phyloP scores from a whole-genome alignment of 2,329 filamentous ascomycete species.

The Diaporthe australafricana region DNA sequence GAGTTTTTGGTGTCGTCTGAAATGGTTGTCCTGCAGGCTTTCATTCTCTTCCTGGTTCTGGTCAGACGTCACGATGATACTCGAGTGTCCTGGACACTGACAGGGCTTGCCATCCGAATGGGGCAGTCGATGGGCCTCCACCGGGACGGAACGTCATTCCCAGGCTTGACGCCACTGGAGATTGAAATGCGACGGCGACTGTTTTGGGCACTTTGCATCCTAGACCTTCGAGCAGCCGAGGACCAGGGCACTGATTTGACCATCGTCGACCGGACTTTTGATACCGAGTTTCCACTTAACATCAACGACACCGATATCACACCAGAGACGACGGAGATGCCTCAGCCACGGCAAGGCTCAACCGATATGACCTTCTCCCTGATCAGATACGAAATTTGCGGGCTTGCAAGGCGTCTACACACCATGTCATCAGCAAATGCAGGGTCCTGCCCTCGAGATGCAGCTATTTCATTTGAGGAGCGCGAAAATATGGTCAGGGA shows the following conservation, averaged over 20 bases:
- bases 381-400: slow-evolving; percentile 57
- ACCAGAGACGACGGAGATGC: slow-evolving; percentile 59
- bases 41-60: slow-evolving; percentile 68
- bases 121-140: slow-evolving; percentile 66
- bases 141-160: slow-evolving; percentile 66
- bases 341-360: slow-evolving; percentile 59
- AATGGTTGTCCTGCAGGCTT: slow-evolving; percentile 70
- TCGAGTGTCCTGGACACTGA: slow-evolving; percentile 71
- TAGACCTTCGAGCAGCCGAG: slow-evolving; percentile 71
- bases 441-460: slow-evolving; percentile 45
- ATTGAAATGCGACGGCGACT: slow-evolving; percentile 71
- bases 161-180: slow-evolving; percentile 67
- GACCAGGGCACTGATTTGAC: slow-evolving; percentile 66
- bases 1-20: slow-evolving; percentile 71
- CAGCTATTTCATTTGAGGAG: slow-evolving; percentile 52
- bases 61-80: slow-evolving; percentile 64
- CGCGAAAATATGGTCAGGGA: slow-evolving; percentile 51
- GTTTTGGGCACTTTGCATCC: slow-evolving; percentile 70
- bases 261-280: slow-evolving; percentile 58
- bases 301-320: slow-evolving; percentile 66
- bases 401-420: slow-evolving; percentile 53
- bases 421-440: slow-evolving; percentile 49
- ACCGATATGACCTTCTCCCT: slow-evolving; percentile 64
- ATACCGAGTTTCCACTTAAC: slow-evolving; percentile 67
- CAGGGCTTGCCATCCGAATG: slow-evolving; percentile 69